Evolutionary conservation across 2,329 filamentous ascomycete genomes (phyloP), one percentile per base, ranked within the genome.

Genomic region (Sclerotiophoma versabilis): DNA sequence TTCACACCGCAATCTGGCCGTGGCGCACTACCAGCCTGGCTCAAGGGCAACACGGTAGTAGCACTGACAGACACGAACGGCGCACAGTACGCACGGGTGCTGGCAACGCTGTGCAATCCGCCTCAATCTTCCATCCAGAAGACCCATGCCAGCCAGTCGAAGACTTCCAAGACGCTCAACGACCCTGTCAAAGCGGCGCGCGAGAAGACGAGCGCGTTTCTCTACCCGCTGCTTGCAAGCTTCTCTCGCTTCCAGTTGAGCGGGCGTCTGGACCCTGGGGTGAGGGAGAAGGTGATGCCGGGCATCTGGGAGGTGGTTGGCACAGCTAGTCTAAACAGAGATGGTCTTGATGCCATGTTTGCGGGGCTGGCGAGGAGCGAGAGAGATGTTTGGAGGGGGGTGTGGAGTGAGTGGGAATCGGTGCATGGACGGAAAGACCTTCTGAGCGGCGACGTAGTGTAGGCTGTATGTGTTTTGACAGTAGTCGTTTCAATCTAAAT

Each of bases 71-170:
- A 75, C 14, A 72, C 75, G 15, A 81, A 83, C 52, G 81, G 81
- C 2, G 71, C 76, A 1, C 75, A 80, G 33, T 84, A 81, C 60
- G 78, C 83, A 1, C 80, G 83, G 9, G 73, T 87, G 8, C 77
- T 88, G 19, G 81, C 81, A n/a, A 81, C 83, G 0, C 79, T 88
- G 44, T 86, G 83, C 74, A 84, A 85, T 47, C 86, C 86, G 0
- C 84, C 85, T 0, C 80, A 84, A 38, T 84, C 83, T 0, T 80
- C 83, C 1, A 81, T 85, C 4, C 75, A 80, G 12, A 76, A 77
- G 29, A 54, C 63, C 7, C 74, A 75, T 38, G 76, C 79, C 14
- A 61, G 62, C 25, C 61, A 54, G n/a, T n/a, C n/a, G 12, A 59
- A 59, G 11, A 70, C 66, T 11, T 58, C 63, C 6, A 65, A 63